Conservation (phyloP, 179 eudicot species). For the Amaranthus tricolor region DNA sequence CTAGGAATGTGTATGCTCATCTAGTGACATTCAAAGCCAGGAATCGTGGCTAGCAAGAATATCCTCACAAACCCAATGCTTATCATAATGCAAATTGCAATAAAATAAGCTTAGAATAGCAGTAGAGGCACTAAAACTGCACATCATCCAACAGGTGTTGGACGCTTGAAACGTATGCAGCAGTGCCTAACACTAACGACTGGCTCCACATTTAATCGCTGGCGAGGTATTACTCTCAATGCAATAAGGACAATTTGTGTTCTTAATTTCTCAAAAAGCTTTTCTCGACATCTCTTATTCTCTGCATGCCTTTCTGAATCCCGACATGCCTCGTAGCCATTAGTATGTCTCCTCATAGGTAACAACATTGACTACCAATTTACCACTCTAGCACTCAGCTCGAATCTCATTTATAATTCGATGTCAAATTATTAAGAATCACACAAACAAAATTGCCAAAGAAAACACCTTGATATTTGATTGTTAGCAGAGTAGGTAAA, state of each 20-base stretch:
- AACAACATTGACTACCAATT: no score
- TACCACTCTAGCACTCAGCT: no score
- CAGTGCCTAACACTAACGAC: background rate
- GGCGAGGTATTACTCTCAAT: background rate
- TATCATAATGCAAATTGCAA: background rate
- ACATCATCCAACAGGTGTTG: background rate
- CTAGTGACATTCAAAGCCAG: background rate
- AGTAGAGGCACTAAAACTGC: background rate
- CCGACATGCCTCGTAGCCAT: background rate
- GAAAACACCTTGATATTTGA: no score
- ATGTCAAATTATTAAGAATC: no score
- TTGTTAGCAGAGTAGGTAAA: no score
- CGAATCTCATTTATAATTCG: no score
- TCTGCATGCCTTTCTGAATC: background rate
- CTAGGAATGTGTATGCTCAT: background rate
- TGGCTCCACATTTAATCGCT: background rate
- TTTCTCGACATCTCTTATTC: background rate
- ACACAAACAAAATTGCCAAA: no score
- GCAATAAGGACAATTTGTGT: background rate
- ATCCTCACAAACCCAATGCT: background rate
- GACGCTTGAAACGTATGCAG: background rate
- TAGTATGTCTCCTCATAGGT: no score
- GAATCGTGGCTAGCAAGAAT: background rate
- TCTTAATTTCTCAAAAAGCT: background rate
- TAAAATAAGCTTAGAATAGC: background rate